Evolutionary conservation across 1,139 yeast species (phyloP).

Genomic region (Saccharomyces hybrid): DNA sequence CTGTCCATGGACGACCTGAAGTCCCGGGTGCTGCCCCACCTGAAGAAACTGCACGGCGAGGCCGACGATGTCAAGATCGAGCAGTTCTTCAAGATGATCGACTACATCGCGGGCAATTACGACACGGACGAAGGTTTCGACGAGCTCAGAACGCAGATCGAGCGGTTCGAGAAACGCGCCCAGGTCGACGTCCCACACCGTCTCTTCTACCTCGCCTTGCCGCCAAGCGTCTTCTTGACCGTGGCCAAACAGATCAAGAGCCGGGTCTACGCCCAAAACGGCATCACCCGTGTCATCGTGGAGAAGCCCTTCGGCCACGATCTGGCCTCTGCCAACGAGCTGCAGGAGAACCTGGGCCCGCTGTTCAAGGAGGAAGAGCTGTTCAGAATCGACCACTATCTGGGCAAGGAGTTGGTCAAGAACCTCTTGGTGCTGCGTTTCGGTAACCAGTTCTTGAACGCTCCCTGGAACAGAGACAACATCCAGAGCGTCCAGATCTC

Average conservation of each 20-base stretch:
- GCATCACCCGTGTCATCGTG: constrained; percentile 73
- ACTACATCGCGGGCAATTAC: constrained; percentile 72
- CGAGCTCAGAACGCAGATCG: constrained; percentile 47
- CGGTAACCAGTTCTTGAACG: constrained; percentile 76
- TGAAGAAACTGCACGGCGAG: constrained; percentile 48
- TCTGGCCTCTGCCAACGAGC: constrained; percentile 63
- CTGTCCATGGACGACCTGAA: constrained; percentile 60
- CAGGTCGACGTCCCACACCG: constrained; percentile 52
- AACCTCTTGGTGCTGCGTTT: constrained; percentile 82
- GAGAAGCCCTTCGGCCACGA: constrained; percentile 98
- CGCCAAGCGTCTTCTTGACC: constrained; percentile 81
- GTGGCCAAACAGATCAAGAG: constrained; percentile 72
- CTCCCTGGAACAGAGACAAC: constrained; percentile 79
- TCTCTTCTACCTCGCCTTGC: constrained; percentile 85
- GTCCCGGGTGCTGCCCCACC: constrained; percentile 54
- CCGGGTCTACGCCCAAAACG: constrained; percentile 57
- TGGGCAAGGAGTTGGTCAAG: constrained; percentile 97
- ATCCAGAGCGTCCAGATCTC: constrained; percentile 77
- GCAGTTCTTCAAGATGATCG: constrained; percentile 55
- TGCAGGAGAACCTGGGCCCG: constrained; percentile 74
- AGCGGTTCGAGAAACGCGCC: constrained; percentile 47
- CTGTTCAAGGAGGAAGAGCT: constrained; percentile 85
- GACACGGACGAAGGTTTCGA: constrained; percentile 70
- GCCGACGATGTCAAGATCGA: constrained; percentile 43
- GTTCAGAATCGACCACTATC: constrained; percentile 91